Evolutionary conservation across 257 asterid species (phyloP).

Genomic region (Eustoma russellianum): DNA sequence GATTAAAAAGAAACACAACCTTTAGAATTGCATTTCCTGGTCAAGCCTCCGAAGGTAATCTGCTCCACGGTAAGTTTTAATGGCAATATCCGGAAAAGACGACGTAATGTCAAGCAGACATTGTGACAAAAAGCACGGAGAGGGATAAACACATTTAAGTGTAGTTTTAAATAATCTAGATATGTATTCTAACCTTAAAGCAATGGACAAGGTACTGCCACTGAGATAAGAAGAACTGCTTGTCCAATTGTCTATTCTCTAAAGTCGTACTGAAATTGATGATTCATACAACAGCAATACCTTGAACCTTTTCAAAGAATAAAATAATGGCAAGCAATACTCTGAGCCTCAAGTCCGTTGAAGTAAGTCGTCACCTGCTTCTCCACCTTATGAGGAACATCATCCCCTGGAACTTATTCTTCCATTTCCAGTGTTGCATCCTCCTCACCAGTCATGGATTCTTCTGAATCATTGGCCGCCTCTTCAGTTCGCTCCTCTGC

Average conservation of each 20-base stretch:
- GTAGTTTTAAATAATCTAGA: too few relatives aligned
- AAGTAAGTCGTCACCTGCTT: not conserved
- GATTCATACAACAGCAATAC: not conserved
- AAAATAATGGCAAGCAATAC: not conserved
- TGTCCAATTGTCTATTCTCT: not conserved
- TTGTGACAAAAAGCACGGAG: too few relatives aligned
- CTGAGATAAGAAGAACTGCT: not conserved
- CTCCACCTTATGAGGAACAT: not conserved
- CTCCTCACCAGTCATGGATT: conserved; percentile 12
- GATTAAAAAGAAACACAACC: too few relatives aligned
- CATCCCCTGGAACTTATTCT: not conserved
- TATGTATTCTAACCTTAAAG: not conserved
- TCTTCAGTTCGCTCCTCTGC: conserved; percentile 24
- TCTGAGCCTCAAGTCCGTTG: not conserved
- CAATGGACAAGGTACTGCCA: not conserved
- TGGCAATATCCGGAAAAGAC: too few relatives aligned
- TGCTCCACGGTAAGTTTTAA: too few relatives aligned
- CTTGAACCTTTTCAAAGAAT: not conserved
- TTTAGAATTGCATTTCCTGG: too few relatives aligned
- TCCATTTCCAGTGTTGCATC: conserved; percentile 1
- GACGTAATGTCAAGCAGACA: too few relatives aligned
- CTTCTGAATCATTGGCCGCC: conserved; percentile 22
- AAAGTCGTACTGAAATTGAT: not conserved
- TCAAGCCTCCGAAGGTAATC: too few relatives aligned
- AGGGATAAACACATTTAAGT: too few relatives aligned